Conservation (phyloP, 176 grass and related monocot species). For the Poa pratensis region DNA sequence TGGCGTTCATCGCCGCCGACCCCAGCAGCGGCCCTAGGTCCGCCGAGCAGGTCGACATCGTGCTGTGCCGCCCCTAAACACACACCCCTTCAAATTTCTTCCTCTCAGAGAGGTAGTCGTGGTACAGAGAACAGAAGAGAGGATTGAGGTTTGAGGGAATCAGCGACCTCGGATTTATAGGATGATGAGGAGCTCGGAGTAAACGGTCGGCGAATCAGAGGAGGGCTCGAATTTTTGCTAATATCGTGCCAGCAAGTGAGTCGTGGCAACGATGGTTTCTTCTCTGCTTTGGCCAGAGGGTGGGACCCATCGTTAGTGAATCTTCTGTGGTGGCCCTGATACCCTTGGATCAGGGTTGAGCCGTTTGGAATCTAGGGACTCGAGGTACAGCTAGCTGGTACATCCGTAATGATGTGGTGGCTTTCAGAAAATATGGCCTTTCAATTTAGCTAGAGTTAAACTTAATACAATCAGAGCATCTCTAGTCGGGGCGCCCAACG, state of each 20-base stretch:
- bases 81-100: neutral
- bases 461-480: no score
- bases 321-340: constrained; percentile 29
- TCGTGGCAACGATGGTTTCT: neutral
- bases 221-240: neutral
- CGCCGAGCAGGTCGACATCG: constrained; percentile 77
- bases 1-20: constrained; percentile 61
- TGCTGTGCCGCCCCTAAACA: neutral
- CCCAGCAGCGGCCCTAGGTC: constrained; percentile 71
- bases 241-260: neutral
- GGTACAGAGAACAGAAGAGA: neutral
- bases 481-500: no score
- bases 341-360: neutral
- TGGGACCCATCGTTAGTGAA: constrained; percentile 31
- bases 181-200: neutral
- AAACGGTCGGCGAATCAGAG: neutral
- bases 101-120: neutral
- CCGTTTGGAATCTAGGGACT: constrained; percentile 10
- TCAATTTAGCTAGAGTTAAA: no score
- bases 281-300: neutral
- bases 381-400: constrained; percentile 1
- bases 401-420: no score
- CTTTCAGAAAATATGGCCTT: no score
- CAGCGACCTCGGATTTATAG: constrained; percentile 39
- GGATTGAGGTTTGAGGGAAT: neutral